Evolutionary conservation across 1,139 yeast species (phyloP), one percentile per base, ranked within the genome.

Genomic region (Yamadazyma membranifaciens): DNA sequence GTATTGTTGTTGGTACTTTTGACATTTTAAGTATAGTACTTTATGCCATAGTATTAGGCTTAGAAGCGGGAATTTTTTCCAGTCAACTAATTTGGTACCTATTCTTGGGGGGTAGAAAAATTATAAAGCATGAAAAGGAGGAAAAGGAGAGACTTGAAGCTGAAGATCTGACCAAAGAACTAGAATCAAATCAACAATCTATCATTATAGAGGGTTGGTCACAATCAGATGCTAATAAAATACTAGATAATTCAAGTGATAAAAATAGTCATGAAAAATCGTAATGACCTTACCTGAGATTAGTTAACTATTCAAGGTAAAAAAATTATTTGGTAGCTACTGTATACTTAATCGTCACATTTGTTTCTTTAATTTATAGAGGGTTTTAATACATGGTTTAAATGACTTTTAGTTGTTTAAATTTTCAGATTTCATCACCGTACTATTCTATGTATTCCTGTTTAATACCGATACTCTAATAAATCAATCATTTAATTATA

Each of bases 11-110:
- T 37, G 83, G 84, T 0, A 51, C 52, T 10, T 62, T 85, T 65
- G 96, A 89, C 57, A 61, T 82, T 29, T 75, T 91, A 79, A 94
- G 96, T 42, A 76, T 87, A 48, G 70, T 84, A 0, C 67, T 89
- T 35, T 91, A 89, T 57, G 75, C 80, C 9, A 67, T 87, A 17
- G 88, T 91, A 37, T 74, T 88, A 13, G 80, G 65, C 0, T 57
- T 89, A 55, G 98, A 91, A 56, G 45, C 81, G 3, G 97, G 97
- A 0, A 87, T 91, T 24, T 81, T 86, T 50, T 34, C 66, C 0
- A 77, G 87, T 43, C 96, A 88, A 40, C 52, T 70, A 12, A 64
- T 84, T 7, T 89, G 96, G 96, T 75, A 79, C 54, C 45, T 82
- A 25, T 20, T 20, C 7, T 65, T 87, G 42, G 74, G 63, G 1